phyloP scores from a whole-genome alignment of 2,329 filamentous ascomycete genomes.

The Fusarium buharicum region DNA sequence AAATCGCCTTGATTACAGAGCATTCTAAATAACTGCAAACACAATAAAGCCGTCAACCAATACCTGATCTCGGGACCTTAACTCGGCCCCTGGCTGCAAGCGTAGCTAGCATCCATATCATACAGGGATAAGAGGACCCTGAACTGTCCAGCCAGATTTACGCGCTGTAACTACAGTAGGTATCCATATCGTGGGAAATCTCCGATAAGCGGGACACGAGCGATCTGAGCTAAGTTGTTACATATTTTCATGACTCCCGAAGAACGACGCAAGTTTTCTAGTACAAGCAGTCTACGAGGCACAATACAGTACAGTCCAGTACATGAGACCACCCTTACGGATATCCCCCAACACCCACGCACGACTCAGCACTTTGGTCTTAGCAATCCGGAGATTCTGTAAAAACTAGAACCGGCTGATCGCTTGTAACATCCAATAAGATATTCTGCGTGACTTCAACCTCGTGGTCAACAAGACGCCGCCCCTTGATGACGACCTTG shows the following conservation, averaged over 20 bases:
- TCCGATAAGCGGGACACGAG: conserved; percentile 41
- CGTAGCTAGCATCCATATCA: conserved; percentile 3
- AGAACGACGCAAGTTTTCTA: not conserved
- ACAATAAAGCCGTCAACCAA: not conserved
- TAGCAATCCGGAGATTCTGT: conserved; percentile 10
- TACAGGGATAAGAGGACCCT: conserved; percentile 25
- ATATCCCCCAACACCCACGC: not conserved
- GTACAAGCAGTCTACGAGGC: not conserved
- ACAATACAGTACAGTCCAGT: not conserved
- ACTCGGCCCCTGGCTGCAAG: conserved; percentile 4
- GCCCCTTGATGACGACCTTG: not conserved
- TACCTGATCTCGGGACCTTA: not conserved
- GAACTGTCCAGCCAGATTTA: conserved; percentile 21
- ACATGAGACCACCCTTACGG: conserved; percentile 13
- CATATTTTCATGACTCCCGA: not conserved
- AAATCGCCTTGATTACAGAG: not conserved
- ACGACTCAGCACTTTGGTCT: not conserved
- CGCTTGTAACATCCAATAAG: conserved; percentile 1
- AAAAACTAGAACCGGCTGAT: conserved; percentile 23
- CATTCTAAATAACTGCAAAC: conserved; percentile 4
- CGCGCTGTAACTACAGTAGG: conserved; percentile 10
- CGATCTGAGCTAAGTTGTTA: conserved; percentile 12
- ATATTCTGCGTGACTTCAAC: not conserved
- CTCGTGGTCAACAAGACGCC: not conserved
- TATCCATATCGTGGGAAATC: conserved; percentile 38